Evolutionary conservation across 2,329 filamentous ascomycete genomes (phyloP).

Genomic region (Fusarium luffae): DNA sequence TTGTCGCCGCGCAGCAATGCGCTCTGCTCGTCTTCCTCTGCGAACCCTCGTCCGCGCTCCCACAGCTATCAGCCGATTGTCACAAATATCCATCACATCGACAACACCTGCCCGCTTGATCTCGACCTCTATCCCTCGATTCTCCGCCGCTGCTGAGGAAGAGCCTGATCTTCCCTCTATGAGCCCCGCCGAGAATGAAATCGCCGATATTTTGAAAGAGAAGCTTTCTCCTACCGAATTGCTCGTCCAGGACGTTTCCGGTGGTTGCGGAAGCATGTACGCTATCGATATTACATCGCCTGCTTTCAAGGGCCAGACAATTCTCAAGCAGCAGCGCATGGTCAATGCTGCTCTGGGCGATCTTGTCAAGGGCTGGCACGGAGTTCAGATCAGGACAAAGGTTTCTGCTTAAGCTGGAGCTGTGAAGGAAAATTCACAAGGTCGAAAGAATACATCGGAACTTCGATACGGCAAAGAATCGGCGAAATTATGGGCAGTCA

Average conservation of each 20-base stretch:
- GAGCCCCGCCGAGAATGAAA: slow-evolving; percentile 65
- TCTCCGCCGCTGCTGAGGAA: slow-evolving; percentile 22
- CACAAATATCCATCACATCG: slow-evolving; percentile 8
- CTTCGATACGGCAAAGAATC: neutral
- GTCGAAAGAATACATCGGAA: neutral
- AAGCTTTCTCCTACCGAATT: slow-evolving; percentile 64
- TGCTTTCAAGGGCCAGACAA: slow-evolving; percentile 74
- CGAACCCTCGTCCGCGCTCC: slow-evolving; percentile 25
- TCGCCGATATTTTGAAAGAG: slow-evolving; percentile 65
- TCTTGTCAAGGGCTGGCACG: slow-evolving; percentile 84
- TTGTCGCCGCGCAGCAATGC: slow-evolving; percentile 43
- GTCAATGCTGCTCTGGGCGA: slow-evolving; percentile 81
- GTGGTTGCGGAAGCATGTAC: slow-evolving; percentile 90
- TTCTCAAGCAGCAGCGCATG: slow-evolving; percentile 85
- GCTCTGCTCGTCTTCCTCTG: slow-evolving; percentile 27
- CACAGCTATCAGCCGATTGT: slow-evolving; percentile 6
- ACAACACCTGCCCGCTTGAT: slow-evolving; percentile 19
- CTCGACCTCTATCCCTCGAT: slow-evolving; percentile 14
- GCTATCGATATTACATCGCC: slow-evolving; percentile 80
- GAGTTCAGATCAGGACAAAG: slow-evolving; percentile 81
- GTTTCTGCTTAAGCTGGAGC: slow-evolving; percentile 47
- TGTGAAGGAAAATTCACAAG: too few species aligned
- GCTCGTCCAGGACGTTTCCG: slow-evolving; percentile 81
- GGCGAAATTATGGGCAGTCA: neutral
- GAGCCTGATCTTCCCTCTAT: slow-evolving; percentile 46